Percentiles rank a stretch among this genome's conserved stretches.
Conservation (phyloP, 2,329 filamentous ascomycete genomes). For the Sporothrix euskadiensis region DNA sequence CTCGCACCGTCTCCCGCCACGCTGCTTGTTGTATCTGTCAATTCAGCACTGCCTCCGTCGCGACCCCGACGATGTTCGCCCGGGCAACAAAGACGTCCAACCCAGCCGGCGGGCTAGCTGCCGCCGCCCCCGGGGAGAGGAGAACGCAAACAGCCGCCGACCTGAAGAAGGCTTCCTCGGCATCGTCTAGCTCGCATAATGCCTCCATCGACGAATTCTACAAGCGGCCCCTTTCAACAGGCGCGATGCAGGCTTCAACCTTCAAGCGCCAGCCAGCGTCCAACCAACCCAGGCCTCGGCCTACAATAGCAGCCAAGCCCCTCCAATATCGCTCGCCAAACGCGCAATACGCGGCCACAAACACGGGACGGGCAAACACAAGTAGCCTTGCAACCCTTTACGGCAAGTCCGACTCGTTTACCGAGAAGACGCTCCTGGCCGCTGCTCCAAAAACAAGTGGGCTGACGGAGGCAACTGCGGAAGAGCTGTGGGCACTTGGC, state of each 20-base stretch:
- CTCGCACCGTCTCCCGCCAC: neutral
- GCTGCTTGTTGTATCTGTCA: neutral
- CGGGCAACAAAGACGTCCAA: conserved; percentile 39
- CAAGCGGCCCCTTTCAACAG: neutral
- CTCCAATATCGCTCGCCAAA: conserved; percentile 43
- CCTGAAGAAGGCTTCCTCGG: conserved; percentile 52
- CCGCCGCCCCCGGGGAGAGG: conserved; percentile 37
- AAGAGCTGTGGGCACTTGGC: conserved; percentile 23
- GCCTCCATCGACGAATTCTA: conserved; percentile 39
- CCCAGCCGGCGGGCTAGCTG: conserved; percentile 34
- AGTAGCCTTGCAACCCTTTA: conserved; percentile 27
- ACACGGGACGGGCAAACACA: neutral
- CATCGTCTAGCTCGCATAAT: conserved; percentile 51
- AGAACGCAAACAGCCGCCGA: conserved; percentile 34
- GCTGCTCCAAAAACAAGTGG: neutral
- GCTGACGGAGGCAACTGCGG: conserved; percentile 15
- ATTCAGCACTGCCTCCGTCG: neutral
- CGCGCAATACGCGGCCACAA: conserved; percentile 32
- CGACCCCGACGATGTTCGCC: conserved; percentile 39
- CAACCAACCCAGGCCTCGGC: conserved; percentile 14
- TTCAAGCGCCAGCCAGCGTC: conserved; percentile 31
- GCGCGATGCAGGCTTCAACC: conserved; percentile 37
- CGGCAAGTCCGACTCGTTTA: conserved; percentile 47
- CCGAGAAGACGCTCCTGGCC: conserved; percentile 41
- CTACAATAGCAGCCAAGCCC: conserved; percentile 32